Conservation (phyloP, 306 rosid genomes). For the Citrullus colocynthis region DNA sequence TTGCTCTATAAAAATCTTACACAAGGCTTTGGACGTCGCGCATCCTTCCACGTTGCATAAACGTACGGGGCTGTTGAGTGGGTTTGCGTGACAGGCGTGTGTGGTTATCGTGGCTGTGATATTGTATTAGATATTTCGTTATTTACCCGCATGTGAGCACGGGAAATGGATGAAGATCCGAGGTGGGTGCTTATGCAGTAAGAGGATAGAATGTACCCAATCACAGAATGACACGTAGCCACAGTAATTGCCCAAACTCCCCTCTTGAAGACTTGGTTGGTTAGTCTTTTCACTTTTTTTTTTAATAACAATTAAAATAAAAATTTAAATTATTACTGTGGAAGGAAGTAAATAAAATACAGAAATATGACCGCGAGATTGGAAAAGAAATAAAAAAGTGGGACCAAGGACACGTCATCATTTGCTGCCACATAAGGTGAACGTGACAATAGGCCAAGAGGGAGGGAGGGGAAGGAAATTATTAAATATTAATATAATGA, state of each 20-base stretch:
- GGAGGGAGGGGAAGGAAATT: constrained; percentile 24
- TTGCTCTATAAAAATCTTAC: background rate
- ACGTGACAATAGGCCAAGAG: constrained; percentile 80
- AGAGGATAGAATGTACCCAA: background rate
- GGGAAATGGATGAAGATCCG: constrained; percentile 14
- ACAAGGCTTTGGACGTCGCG: background rate
- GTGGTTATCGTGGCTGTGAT: background rate
- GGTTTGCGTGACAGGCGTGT: constrained; percentile 6
- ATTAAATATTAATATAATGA: constrained; percentile 14
- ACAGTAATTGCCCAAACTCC: background rate
- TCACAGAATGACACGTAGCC: background rate
- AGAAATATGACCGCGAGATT: background rate
- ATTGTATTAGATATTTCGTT: constrained; percentile 1
- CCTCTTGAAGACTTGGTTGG: no score
- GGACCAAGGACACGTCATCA: constrained; percentile 52
- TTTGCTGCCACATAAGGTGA: constrained; percentile 44
- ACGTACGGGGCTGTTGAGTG: background rate
- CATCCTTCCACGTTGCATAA: background rate
- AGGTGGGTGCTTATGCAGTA: constrained; percentile 10
- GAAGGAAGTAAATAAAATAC: background rate
- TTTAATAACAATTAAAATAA: no score
- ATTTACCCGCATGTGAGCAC: constrained; percentile 14
- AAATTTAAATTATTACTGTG: background rate
- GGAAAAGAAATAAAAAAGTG: constrained; percentile 8
- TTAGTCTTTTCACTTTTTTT: no score